These are phyloP conservation scores for Malassezia restricta DNA, from an alignment of 1,284 basidiomycete species.

Conservation along the genomic window DNA sequence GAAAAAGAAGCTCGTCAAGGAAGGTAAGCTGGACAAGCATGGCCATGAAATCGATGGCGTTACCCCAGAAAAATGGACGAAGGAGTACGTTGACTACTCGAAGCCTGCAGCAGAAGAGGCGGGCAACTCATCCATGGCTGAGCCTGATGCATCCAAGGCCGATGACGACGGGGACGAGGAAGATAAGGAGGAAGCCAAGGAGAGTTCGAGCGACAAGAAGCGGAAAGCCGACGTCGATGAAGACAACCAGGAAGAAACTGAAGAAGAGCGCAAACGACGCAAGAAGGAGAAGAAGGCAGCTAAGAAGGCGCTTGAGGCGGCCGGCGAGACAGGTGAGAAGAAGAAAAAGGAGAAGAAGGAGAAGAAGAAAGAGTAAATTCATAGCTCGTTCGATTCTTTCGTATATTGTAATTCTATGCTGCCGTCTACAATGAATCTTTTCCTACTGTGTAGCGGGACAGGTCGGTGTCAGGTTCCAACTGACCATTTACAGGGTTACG, in stretches of 20 bases:
- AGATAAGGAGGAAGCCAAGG: constrained; percentile 28
- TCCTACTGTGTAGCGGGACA: constrained; percentile 24
- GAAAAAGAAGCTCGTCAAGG: constrained; percentile 72
- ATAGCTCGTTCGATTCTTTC: background rate
- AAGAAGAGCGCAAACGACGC: constrained; percentile 41
- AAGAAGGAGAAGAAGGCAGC: constrained; percentile 46
- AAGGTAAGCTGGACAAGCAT: constrained; percentile 89
- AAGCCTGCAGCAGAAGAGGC: constrained; percentile 45
- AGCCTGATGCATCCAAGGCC: constrained; percentile 14
- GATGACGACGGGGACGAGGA: constrained; percentile 30
- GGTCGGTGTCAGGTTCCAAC: constrained; percentile 41
- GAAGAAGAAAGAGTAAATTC: background rate
- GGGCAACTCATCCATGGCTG: constrained; percentile 20
- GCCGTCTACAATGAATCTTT: constrained; percentile 12
- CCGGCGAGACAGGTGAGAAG: constrained; percentile 25
- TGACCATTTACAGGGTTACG: constrained; percentile 41
- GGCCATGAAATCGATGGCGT: constrained; percentile 81
- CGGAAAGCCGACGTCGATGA: constrained; percentile 19
- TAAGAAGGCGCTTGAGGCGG: constrained; percentile 36
- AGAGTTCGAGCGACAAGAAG: constrained; percentile 29
- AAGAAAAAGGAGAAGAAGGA: constrained; percentile 19
- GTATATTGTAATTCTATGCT: constrained; percentile 13
- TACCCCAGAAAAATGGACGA: constrained; percentile 81
- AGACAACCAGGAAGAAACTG: constrained; percentile 21
- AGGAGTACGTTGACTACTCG: constrained; percentile 82